Base-by-base conservation (phyloP, 2,329 filamentous ascomycete species). In the Cladophialophora chaetospira region DNA sequence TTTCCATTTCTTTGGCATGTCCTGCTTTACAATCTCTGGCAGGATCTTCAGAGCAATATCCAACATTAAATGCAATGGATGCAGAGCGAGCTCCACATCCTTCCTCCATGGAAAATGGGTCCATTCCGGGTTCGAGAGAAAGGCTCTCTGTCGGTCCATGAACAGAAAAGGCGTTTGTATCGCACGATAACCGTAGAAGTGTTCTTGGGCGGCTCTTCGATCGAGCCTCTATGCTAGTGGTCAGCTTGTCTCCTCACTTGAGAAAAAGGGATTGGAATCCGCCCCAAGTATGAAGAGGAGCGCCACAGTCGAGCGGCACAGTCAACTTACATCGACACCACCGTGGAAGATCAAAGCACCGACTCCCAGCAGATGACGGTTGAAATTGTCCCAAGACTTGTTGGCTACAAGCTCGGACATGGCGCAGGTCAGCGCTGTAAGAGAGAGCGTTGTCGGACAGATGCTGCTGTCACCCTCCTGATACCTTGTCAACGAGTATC, bases 341-440 rank as follows among this genome's bases (percentile, higher is more conserved):
- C 54, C 42, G 26, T 60, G 50, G 28, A 55, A 57, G 11, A 63
- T 55, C 35, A 63, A 36, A 8, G 57, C 57, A 4, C 60, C 60
- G 2, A 61, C 57, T 3, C 60, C 60, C 23, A 47, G 31, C 3
- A 63, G 51, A 46, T 63, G 60, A n/a, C 60, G 38, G 21, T 55
- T 57, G 49, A 62, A 62, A 29, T 57, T 62, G 44, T 44, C 52
- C 59, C 59, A 62, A 2, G 55, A 58, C 21, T 58, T 58, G 33
- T 57, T 54, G 35, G 55, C 44, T 10, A 60, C 50, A 40, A 63
- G 38, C 38, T 63, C 60, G 2, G 57, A 60, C 55, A 60, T 63
- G 21, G 60, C 60, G 29, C 57, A 60, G 4, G 50, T 60, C 9
- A 63, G 45, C 2, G 57, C 52, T 13, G 57, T 57, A 25, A 58